A percentile compares a stretch with the other conserved stretches of the same genome.
Evolutionary conservation across 169 alveolate genomes (phyloP).

Genomic region (Eimeria maxima): DNA sequence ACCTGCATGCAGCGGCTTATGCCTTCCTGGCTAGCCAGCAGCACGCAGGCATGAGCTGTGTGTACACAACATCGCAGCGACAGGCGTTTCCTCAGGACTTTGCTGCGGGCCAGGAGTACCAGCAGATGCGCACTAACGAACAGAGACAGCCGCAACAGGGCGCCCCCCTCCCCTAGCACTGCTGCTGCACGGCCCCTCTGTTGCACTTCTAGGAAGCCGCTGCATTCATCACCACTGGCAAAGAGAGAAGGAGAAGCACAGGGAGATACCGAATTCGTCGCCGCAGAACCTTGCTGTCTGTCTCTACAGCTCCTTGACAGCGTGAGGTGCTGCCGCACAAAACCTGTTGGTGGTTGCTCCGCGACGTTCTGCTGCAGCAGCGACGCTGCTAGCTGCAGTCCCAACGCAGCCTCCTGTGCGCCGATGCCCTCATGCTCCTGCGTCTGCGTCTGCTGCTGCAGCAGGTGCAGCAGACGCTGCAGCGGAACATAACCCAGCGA

Average conservation of each 20-base stretch:
- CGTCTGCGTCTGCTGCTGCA: slow-evolving; percentile 4
- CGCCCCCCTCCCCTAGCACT: background rate
- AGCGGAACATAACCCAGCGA: slow-evolving; percentile 1
- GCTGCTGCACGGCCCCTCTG: background rate
- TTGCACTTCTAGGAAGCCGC: background rate
- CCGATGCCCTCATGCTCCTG: background rate
- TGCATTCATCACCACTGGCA: background rate
- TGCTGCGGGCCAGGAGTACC: background rate
- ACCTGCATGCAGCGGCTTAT: background rate
- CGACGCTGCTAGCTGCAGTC: slow-evolving; percentile 15
- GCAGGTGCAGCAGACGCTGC: slow-evolving; percentile 48
- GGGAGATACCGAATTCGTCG: background rate
- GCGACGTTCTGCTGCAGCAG: slow-evolving; percentile 35
- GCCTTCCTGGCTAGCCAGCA: slow-evolving; percentile 15
- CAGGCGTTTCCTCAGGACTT: background rate
- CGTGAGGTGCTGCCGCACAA: background rate
- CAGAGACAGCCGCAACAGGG: slow-evolving; percentile 24
- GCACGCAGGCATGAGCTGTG: slow-evolving; percentile 33
- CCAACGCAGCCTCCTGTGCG: slow-evolving; percentile 26
- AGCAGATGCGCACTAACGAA: background rate
- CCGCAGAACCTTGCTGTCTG: background rate
- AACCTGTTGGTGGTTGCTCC: background rate
- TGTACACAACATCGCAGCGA: background rate
- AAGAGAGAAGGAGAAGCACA: background rate
- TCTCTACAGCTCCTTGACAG: background rate